Percentiles rank a stretch among this genome's conserved stretches.
Conservation (phyloP, 2,329 filamentous ascomycete genomes). For the Ceratocystis eucalypticola region DNA sequence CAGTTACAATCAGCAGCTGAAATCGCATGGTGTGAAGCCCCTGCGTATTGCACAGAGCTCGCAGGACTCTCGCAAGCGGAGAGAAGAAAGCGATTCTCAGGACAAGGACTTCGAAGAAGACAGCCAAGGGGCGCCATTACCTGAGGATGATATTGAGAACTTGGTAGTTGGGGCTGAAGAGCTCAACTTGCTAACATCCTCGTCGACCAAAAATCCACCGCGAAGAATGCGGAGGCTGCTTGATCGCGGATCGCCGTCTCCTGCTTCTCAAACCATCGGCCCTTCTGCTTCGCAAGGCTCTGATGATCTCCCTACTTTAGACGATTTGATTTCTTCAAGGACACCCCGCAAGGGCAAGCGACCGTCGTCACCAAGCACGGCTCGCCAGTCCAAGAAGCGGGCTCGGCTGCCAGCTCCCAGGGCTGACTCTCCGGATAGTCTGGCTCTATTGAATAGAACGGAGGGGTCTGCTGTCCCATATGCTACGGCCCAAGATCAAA, state of each 20-base stretch:
- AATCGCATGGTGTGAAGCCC: conserved; percentile 41
- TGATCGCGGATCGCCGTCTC: not conserved
- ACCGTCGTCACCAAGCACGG: conserved; percentile 12
- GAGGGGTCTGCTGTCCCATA: not conserved
- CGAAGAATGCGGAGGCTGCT: not conserved
- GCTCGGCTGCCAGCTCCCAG: conserved; percentile 4
- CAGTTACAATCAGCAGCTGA: conserved; percentile 39
- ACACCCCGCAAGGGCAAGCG: conserved; percentile 10
- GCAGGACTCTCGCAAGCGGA: conserved; percentile 22
- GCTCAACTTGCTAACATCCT: conserved; percentile 15
- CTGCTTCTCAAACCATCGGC: not conserved
- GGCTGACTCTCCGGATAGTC: conserved; percentile 7
- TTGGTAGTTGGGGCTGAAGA: conserved; percentile 18
- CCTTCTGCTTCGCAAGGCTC: conserved; percentile 14
- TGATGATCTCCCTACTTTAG: conserved; percentile 16
- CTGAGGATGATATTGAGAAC: conserved; percentile 28
- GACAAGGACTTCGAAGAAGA: conserved; percentile 40
- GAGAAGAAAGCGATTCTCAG: conserved; percentile 33
- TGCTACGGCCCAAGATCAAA: not conserved
- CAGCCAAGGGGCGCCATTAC: conserved; percentile 30
- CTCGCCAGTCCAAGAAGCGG: conserved; percentile 5
- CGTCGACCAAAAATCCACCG: conserved; percentile 6
- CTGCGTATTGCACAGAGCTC: conserved; percentile 31
- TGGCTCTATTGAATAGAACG: not conserved
- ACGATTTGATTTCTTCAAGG: conserved; percentile 1